phyloP scores from a whole-genome alignment of 495 filamentous ascomycete genomes.

The Penicillium canariense region DNA sequence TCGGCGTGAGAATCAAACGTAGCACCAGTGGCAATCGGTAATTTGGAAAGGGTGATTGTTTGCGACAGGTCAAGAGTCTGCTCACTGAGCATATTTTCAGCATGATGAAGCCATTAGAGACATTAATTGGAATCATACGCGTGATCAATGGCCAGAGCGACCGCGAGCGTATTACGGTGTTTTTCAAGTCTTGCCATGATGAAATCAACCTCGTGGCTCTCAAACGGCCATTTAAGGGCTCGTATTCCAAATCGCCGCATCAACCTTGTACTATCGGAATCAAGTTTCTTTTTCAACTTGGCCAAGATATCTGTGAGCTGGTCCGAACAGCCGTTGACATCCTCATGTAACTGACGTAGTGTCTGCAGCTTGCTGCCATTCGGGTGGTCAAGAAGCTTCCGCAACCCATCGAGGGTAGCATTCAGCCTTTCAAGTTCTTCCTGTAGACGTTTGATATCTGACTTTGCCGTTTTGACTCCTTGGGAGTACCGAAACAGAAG shows the following conservation, averaged over 20 bases:
- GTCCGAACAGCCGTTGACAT: neutral
- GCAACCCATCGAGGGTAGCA: neutral
- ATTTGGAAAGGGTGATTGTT: neutral
- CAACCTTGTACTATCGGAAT: neutral
- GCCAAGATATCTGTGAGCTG: neutral
- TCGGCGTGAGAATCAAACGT: neutral
- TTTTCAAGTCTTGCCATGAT: neutral
- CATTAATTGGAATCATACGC: neutral
- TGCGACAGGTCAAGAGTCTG: neutral
- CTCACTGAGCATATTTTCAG: neutral
- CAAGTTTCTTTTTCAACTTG: neutral
- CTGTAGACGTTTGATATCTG: neutral
- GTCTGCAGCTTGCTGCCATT: neutral
- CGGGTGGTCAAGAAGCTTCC: neutral
- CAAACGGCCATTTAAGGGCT: neutral
- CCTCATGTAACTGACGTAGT: neutral
- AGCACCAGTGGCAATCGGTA: neutral
- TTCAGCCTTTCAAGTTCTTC: neutral
- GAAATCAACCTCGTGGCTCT: neutral
- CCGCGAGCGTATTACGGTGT: neutral
- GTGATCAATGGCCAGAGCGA: neutral
- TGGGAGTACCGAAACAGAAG: neutral
- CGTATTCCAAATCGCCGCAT: constrained; percentile 5
- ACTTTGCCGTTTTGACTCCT: neutral
- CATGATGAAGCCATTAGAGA: neutral